A percentile compares a stretch with the other conserved stretches of the same genome.
Conservation (phyloP, 345 rosid species). For the Lepidium sativum region DNA sequence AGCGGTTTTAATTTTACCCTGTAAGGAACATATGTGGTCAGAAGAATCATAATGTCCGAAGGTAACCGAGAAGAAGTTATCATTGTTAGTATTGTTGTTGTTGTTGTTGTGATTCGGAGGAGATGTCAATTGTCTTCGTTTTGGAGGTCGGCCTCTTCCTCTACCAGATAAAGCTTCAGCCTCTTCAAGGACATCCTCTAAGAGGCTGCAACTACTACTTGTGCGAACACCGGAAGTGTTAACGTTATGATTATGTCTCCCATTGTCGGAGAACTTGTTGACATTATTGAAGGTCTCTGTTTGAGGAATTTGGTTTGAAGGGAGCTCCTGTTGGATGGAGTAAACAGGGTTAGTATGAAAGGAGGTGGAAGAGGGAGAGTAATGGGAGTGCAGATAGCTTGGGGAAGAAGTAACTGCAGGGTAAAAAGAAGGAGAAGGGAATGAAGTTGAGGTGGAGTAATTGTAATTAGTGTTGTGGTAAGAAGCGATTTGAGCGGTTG, state of each 20-base stretch:
- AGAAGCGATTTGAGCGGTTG: constrained; percentile 14
- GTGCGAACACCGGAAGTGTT: not conserved
- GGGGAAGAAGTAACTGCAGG: constrained; percentile 18
- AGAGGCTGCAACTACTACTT: constrained; percentile 30
- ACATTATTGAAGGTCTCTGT: not conserved
- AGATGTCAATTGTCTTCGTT: constrained; percentile 29
- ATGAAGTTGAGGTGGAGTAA: constrained; percentile 22
- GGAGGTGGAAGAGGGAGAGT: constrained; percentile 25
- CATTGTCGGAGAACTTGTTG: constrained; percentile 15
- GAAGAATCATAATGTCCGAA: constrained; percentile 24
- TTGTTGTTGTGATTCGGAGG: constrained; percentile 9
- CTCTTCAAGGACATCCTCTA: constrained; percentile 55
- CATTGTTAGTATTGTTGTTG: constrained; percentile 20
- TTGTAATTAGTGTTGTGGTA: constrained; percentile 16
- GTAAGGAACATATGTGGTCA: constrained; percentile 23
- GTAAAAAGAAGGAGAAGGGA: constrained; percentile 23
- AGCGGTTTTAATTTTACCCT: constrained; percentile 13
- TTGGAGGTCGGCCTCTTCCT: constrained; percentile 10
- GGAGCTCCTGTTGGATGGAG: constrained; percentile 51
- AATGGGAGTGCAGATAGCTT: constrained; percentile 15
- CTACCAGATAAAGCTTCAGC: constrained; percentile 30
- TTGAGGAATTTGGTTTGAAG: constrained; percentile 54
- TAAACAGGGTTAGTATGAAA: constrained; percentile 19
- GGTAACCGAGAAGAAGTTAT: constrained; percentile 28
- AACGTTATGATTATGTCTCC: constrained; percentile 8